A percentile compares a stretch with the other conserved stretches of the same genome.
Evolutionary conservation across 164 flowering plant genomes (phyloP).

Genomic region (Magnolia changhungtana): DNA sequence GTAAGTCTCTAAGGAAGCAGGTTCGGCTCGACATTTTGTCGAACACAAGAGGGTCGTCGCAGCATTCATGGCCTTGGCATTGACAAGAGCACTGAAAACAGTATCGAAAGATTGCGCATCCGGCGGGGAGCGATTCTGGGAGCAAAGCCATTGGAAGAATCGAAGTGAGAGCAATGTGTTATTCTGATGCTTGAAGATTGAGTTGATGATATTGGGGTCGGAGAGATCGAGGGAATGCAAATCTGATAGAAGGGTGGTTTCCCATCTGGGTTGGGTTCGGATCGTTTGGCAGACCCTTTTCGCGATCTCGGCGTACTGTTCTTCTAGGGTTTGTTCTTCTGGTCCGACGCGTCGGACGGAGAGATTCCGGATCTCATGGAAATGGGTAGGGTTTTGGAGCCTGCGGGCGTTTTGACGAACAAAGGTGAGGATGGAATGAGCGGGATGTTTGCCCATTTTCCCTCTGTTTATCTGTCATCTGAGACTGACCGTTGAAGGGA

Average conservation of each 20-base stretch:
- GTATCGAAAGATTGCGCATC: slow-evolving; percentile 21
- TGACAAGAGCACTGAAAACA: slow-evolving; percentile 47
- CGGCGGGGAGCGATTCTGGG: slow-evolving; percentile 21
- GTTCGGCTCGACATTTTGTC: slow-evolving; percentile 32
- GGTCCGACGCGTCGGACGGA: background rate
- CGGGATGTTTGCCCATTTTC: no score
- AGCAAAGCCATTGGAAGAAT: slow-evolving; percentile 50
- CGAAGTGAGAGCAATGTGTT: slow-evolving; percentile 38
- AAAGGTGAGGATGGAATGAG: background rate
- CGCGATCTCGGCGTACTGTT: slow-evolving; percentile 24
- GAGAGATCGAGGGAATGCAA: slow-evolving; percentile 41
- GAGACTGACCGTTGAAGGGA: no score
- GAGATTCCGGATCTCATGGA: background rate
- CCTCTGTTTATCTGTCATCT: no score
- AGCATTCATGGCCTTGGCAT: slow-evolving; percentile 38
- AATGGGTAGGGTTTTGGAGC: background rate
- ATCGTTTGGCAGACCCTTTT: slow-evolving; percentile 36
- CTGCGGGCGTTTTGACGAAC: background rate
- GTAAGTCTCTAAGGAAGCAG: slow-evolving; percentile 34
- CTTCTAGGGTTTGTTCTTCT: background rate
- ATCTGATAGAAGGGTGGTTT: slow-evolving; percentile 36
- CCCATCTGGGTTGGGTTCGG: slow-evolving; percentile 49
- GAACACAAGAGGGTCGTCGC: slow-evolving; percentile 37
- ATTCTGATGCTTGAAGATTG: slow-evolving; percentile 34
- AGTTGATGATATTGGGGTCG: slow-evolving; percentile 33